Evolutionary conservation across 139 green algal genomes (phyloP), one percentile per base, ranked within the genome.

Genomic region (Prasinococcaceae sp.): DNA sequence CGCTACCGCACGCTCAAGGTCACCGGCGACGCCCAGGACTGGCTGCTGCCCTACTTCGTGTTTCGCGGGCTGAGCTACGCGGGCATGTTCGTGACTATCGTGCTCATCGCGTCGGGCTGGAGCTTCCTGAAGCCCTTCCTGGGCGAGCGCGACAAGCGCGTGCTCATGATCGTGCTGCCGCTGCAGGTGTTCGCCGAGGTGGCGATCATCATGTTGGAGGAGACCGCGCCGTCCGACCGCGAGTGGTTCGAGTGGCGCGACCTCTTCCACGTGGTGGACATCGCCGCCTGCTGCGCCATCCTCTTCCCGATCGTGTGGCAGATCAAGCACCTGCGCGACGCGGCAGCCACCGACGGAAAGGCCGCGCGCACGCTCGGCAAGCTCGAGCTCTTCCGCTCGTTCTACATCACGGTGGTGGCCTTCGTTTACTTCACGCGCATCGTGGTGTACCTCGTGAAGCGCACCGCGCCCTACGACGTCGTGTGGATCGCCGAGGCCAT

Each of bases 401-500:
- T 97, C 60, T 95, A 95, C 67, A 72, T 94, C 53, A 80, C 90
- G 67, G 73, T 79, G 39, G 63, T 65, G 44, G 68, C 80, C 26
- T 97, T 94, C 72, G 92, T 96, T 52, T 97, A 95, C 77, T 94
- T 95, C 71, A 97, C 86, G 4, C 72, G 88, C 49, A 95, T 97
- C 55, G 76, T 97, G n/a, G 89, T 95, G 19, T 94, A 90, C 73
- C 58, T 96, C 52, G 68, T 97, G 43, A 46, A 78, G 47, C 76
- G 51, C 19, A 89, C 79, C 5, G 65, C 81, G 59, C 68, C 70
- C 20, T 88, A 80, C 57, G 36, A 85, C 43, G 79, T 83, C 59
- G 67, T 74, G 1, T 96, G 84, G 84, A 26, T 86, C 5, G 65
- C 61, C 8, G 62, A 76, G 24, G 64, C 74, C 0, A 80, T 77